Evolutionary conservation across 2,329 filamentous ascomycete genomes (phyloP).

Genomic region (Fusarium guadeloupense): DNA sequence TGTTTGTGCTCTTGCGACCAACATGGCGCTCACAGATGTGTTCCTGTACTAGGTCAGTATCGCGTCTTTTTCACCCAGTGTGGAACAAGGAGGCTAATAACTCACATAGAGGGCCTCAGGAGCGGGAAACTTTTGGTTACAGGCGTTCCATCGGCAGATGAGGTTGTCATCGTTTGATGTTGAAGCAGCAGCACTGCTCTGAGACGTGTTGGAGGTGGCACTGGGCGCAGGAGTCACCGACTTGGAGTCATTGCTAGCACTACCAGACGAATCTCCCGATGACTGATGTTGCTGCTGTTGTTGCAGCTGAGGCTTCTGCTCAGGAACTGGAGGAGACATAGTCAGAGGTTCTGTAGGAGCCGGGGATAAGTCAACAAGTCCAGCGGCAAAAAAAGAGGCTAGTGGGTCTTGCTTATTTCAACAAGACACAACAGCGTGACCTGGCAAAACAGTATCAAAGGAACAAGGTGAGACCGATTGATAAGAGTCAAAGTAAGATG

Average conservation of each 20-base stretch:
- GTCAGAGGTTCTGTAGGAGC: constrained; percentile 37
- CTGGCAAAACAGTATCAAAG: neutral
- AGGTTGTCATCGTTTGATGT: constrained; percentile 62
- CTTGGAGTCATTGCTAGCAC: constrained; percentile 59
- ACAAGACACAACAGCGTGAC: constrained; percentile 2
- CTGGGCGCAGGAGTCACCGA: constrained; percentile 63
- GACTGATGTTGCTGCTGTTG: constrained; percentile 39
- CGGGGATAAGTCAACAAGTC: constrained; percentile 8
- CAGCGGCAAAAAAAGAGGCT: constrained; percentile 19
- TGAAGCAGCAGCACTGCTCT: constrained; percentile 54
- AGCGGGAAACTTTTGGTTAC: constrained; percentile 65
- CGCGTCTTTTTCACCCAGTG: neutral
- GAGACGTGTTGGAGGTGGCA: constrained; percentile 57
- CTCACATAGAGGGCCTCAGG: constrained; percentile 70
- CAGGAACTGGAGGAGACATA: constrained; percentile 49
- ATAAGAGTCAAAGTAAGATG: neutral
- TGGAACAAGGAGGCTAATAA: constrained; percentile 8
- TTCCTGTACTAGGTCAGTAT: constrained; percentile 67
- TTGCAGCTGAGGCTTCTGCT: constrained; percentile 37
- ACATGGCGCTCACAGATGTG: constrained; percentile 99
- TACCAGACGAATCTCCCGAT: constrained; percentile 46
- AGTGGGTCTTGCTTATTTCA: constrained; percentile 20
- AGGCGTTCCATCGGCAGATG: constrained; percentile 68
- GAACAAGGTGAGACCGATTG: constrained; percentile 11
- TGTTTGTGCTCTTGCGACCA: constrained; percentile 98